These are phyloP conservation scores for Marvania coccoides DNA, from an alignment of 139 green algal genomes.

Conservation along the genomic window DNA sequence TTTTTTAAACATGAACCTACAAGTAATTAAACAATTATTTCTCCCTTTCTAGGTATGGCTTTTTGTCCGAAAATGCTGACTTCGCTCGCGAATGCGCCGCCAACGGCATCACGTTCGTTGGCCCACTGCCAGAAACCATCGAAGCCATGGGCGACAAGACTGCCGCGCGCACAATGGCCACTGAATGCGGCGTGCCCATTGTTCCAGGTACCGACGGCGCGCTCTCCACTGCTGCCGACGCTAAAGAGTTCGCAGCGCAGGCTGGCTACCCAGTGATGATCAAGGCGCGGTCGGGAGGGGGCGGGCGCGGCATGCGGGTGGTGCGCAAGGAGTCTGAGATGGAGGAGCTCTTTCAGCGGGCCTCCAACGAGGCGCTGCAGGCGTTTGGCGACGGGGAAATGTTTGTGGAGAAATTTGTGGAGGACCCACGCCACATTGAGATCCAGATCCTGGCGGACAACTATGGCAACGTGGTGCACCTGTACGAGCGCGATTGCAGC, in stretches of 20 bases:
- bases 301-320: slow-evolving; percentile 89
- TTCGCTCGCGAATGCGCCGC: slow-evolving; percentile 82
- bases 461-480: slow-evolving; percentile 90
- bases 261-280: slow-evolving; percentile 89
- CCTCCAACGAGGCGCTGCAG: slow-evolving; percentile 66
- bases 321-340: slow-evolving; percentile 70
- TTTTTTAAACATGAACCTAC: background rate
- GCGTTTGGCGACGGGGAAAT: slow-evolving; percentile 94
- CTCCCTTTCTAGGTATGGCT: too few species aligned
- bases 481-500: slow-evolving; percentile 94
- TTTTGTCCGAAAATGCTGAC: slow-evolving; percentile 76
- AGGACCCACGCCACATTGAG: slow-evolving; percentile 74
- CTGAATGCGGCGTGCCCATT: slow-evolving; percentile 72
- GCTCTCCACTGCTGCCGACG: slow-evolving; percentile 49
- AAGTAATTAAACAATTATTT: background rate
- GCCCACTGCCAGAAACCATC: slow-evolving; percentile 76
- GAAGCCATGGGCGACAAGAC: slow-evolving; percentile 89
- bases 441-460: slow-evolving; percentile 89
- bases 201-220: slow-evolving; percentile 82
- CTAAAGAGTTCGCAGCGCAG: slow-evolving; percentile 56
- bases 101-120: slow-evolving; percentile 85
- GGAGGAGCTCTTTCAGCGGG: slow-evolving; percentile 62
- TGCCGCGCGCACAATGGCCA: slow-evolving; percentile 51
- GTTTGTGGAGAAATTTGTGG: slow-evolving; percentile 94
- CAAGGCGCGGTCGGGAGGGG: slow-evolving; percentile 91